These are phyloP conservation scores for Lignosus rhinocerotis DNA, from an alignment of 1,284 basidiomycete species.

Conservation along the genomic window DNA sequence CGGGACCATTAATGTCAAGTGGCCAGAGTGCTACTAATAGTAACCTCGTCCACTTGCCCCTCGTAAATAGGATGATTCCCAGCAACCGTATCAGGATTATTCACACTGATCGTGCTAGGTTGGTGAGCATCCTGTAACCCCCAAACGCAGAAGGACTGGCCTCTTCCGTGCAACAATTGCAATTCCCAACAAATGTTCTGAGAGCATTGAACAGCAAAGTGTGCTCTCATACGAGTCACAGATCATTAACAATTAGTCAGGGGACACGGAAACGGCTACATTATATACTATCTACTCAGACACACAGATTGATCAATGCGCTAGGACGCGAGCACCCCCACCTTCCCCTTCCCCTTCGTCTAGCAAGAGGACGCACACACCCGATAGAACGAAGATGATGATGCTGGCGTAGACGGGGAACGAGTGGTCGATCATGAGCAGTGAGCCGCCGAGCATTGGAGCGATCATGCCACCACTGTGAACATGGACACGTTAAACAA, in stretches of 20 bases:
- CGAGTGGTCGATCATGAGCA: slow-evolving; percentile 71
- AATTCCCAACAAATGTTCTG: too few relatives aligned
- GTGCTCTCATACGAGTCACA: background rate
- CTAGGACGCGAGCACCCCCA: slow-evolving; percentile 21
- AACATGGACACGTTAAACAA: slow-evolving; percentile 1
- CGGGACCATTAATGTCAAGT: too few relatives aligned
- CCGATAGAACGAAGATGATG: slow-evolving; percentile 68
- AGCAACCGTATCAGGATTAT: too few relatives aligned
- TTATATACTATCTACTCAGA: background rate
- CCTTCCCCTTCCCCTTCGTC: slow-evolving; percentile 36
- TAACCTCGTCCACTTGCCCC: too few relatives aligned
- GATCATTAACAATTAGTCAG: too few relatives aligned
- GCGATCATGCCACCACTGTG: slow-evolving; percentile 88
- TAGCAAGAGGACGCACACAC: slow-evolving; percentile 66
- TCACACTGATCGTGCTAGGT: too few relatives aligned
- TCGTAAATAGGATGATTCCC: too few relatives aligned
- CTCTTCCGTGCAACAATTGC: too few relatives aligned
- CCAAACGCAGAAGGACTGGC: too few relatives aligned
- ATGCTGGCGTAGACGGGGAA: slow-evolving; percentile 83
- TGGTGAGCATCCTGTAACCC: too few relatives aligned
- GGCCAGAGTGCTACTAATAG: too few relatives aligned
- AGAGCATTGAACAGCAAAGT: background rate
- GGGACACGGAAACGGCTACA: too few relatives aligned
- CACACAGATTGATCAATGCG: slow-evolving; percentile 24
- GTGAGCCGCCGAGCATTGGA: slow-evolving; percentile 81